Evolutionary conservation across 2,329 filamentous ascomycete species (phyloP), one percentile per base, ranked within the genome.

Genomic region (Pseudogymnoascus sp.): DNA sequence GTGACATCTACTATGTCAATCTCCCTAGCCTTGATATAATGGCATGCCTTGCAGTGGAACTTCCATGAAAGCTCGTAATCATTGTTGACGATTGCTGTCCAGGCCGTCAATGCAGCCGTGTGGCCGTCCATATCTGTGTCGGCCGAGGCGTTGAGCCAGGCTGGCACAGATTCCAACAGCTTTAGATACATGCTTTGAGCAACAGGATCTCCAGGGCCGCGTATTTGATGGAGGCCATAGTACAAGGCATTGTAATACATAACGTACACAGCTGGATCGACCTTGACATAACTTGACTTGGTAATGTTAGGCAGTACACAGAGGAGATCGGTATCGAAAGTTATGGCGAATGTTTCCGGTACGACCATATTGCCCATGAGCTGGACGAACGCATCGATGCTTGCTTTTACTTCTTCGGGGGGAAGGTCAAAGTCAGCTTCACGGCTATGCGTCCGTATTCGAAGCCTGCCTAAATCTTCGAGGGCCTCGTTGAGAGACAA

Each of bases 211-310:
- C 46, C 46, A 17, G 46, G 46, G 11, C 46, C 46, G 46, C 46
- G 46, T 11, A 56, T 56, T 33, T 56, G 46, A 56, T 56, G 46
- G 29, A 56, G 46, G 19, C 46, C 46, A 33, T 33, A 56, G 29
- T 56, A 19, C n/a, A 56, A 56, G 46, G 46, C 46, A 56, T 56
- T 56, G n/a, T 56, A 56, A 56, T 56, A 56, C 46, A 56, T 56
- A 56, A 56, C 46, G 17, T 56, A 33, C 10, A 56, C 46, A 56
- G 26, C 46, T 11, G 46, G 46, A 56, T 56, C 46, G 10, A 56
- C 5, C 13, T 56, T 56, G 26, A 56, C 46, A 56, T 56, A 56
- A 31, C 26, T 33, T 19, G 46, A 56, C 46, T 33, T 33, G 46
- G 3, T 56, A 31, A 56, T 56, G 26, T 33, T 19, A 7, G 46